Percentiles rank a stretch among this genome's conserved stretches.
Evolutionary conservation across 768 basidiomycete species (phyloP).

Genomic region (Trametes cubensis): DNA sequence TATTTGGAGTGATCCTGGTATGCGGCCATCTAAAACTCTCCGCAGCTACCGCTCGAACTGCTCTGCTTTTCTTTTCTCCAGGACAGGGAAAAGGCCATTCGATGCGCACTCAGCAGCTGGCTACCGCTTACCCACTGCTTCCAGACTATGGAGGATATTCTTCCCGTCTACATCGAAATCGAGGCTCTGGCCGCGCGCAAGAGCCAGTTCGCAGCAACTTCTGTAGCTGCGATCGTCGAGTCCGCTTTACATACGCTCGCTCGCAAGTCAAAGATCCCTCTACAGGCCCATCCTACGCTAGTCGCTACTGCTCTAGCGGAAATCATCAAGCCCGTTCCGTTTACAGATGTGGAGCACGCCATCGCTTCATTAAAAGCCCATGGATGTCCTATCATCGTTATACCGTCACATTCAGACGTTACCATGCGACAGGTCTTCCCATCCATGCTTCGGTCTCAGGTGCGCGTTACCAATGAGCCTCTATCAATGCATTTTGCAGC

Average conservation of each 20-base stretch:
- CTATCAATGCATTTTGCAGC: background rate
- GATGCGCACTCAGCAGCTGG: background rate
- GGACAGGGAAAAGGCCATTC: background rate
- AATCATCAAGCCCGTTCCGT: background rate
- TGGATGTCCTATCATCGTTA: background rate
- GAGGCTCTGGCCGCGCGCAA: background rate
- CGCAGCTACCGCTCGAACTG: background rate
- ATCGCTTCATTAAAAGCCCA: background rate
- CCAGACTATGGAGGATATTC: background rate
- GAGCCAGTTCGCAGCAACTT: background rate
- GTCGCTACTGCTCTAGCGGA: background rate
- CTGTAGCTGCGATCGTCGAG: background rate
- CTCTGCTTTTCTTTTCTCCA: background rate
- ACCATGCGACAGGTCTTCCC: background rate
- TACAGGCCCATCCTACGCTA: background rate
- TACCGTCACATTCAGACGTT: background rate
- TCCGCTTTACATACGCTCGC: background rate
- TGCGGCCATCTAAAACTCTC: background rate
- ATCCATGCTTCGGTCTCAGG: background rate
- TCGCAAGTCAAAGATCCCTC: background rate
- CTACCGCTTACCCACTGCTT: background rate
- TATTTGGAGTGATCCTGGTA: background rate
- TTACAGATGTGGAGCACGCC: background rate
- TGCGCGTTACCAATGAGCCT: background rate
- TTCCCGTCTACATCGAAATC: background rate